Base-by-base conservation (phyloP, 768 basidiomycete genomes). In the Russula sp. region DNA sequence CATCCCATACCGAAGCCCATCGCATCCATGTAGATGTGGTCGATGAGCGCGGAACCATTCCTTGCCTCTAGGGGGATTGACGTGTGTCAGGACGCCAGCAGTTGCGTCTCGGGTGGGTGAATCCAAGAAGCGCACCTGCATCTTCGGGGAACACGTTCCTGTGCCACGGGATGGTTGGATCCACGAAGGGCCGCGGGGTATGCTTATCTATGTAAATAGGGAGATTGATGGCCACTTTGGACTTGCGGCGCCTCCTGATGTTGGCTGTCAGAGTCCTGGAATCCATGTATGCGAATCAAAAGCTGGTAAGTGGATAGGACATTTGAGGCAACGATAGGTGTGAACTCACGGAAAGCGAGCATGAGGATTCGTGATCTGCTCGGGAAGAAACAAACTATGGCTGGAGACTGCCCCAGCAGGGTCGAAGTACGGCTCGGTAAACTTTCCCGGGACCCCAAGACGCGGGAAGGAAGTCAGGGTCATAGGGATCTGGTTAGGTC, bases 1-100 rank as follows among this genome's bases (percentile, higher is more conserved):
- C 96, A 98, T 6, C 97, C 97, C 97, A 98, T 99, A 52, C 97
- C 97, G 73, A 99, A 99, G 34, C 95, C 96, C 97, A 98, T 98
- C 9, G 97, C 95, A 73, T 99, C 97, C 79, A 98, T 83, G 73
- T 98, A 98, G 66, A 99, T 91, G 74, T 98, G 95, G 72, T 96
- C 87, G 37, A 80, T 78, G 40, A 92, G 80, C 16, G 95, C 94
- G 5, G 94, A 93, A 2, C 95, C 94, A 65, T 86, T 81, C 75
- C 87, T 91, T 0, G 94, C 94, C 79, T 97, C 94, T 91, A 65
- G 50, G 34, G 54, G 34, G 13, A 22, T 54, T 42, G 58, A 61
- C 62, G 27, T 64, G 42, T 63, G 64, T 57, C 62, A 56, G 49
- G 56, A 47, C 58, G 31, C 50, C 66, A 57, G 67, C 27, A 4